Percentiles rank a stretch among this genome's conserved stretches.
Evolutionary conservation across 805 yeast genomes (phyloP).

Genomic region (Ogataea methanolica): DNA sequence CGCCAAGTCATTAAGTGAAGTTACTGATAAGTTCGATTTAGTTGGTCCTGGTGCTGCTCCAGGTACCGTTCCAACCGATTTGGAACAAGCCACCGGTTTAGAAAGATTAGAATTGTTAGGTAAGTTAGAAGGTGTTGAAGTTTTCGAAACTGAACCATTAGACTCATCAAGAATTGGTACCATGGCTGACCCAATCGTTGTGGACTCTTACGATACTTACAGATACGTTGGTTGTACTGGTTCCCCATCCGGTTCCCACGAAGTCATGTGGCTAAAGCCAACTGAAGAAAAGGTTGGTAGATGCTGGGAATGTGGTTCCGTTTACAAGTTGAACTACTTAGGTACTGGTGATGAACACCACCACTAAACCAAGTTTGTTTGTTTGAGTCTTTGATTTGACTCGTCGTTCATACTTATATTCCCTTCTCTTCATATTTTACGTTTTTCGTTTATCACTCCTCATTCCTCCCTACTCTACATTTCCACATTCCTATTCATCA

Average conservation of each 20-base stretch:
- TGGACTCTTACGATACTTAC: constrained; percentile 87
- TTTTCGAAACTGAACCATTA: constrained; percentile 85
- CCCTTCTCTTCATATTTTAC: background rate
- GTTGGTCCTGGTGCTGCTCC: constrained; percentile 86
- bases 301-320: constrained; percentile 99
- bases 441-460: background rate
- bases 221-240: constrained; percentile 98
- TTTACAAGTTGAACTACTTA: constrained; percentile 80
- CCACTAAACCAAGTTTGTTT: constrained; percentile 23
- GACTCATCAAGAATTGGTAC: constrained; percentile 89
- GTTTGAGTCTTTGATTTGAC: background rate
- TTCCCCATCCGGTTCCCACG: constrained; percentile 89
- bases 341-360: constrained; percentile 70
- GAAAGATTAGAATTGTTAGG: constrained; percentile 95
- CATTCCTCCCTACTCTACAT: too few species aligned
- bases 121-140: constrained; percentile 91
- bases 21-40: constrained; percentile 69
- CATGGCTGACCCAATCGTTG: constrained; percentile 78
- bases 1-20: constrained; percentile 69
- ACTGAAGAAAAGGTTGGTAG: constrained; percentile 78
- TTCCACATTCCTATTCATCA: too few species aligned
- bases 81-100: constrained; percentile 97
- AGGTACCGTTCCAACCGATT: constrained; percentile 85
- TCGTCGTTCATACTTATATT: background rate
- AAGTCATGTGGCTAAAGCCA: constrained; percentile 88